Conservation (phyloP, 352 stramenopile genomes). For the Blastocystis sp. region DNA sequence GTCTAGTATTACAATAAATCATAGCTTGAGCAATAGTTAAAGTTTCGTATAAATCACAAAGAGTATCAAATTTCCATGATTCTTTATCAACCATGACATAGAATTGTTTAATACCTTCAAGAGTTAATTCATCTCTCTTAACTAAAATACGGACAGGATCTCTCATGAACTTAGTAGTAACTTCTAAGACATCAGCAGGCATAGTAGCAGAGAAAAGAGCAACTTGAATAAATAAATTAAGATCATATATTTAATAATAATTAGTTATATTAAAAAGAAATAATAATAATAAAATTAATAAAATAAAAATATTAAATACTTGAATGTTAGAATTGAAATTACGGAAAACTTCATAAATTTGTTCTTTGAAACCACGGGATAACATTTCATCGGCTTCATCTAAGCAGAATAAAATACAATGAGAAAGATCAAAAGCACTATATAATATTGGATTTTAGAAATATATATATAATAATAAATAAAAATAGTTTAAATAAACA, state of each 20-base stretch:
- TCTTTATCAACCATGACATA: slow-evolving; percentile 93
- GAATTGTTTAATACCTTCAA: slow-evolving; percentile 99
- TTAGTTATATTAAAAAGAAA: too few species aligned
- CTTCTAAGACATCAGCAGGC: slow-evolving; percentile 90
- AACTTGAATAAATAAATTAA: slow-evolving; percentile 64
- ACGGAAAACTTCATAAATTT: slow-evolving; percentile 99
- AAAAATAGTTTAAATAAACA: too few species aligned
- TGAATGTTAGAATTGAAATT: slow-evolving; percentile 71
- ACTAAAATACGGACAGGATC: slow-evolving; percentile 94
- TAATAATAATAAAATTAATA: slow-evolving; percentile 91
- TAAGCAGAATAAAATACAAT: slow-evolving; percentile 86
- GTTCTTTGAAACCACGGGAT: slow-evolving; percentile 92
- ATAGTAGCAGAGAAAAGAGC: slow-evolving; percentile 97
- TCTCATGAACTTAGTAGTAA: slow-evolving; percentile 93
- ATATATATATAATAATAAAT: too few species aligned
- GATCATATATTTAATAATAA: too few species aligned
- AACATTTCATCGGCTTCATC: slow-evolving; percentile 99
- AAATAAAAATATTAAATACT: slow-evolving; percentile 72
- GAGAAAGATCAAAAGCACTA: slow-evolving; percentile 70
- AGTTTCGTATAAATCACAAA: slow-evolving; percentile 98
- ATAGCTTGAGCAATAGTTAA: slow-evolving; percentile 97
- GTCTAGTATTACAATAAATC: slow-evolving; percentile 97
- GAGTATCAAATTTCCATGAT: slow-evolving; percentile 97
- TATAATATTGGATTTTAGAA: too few species aligned
- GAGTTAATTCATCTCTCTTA: slow-evolving; percentile 94